phyloP scores from a whole-genome alignment of 352 stramenopile species.

The Pythium diclinum region DNA sequence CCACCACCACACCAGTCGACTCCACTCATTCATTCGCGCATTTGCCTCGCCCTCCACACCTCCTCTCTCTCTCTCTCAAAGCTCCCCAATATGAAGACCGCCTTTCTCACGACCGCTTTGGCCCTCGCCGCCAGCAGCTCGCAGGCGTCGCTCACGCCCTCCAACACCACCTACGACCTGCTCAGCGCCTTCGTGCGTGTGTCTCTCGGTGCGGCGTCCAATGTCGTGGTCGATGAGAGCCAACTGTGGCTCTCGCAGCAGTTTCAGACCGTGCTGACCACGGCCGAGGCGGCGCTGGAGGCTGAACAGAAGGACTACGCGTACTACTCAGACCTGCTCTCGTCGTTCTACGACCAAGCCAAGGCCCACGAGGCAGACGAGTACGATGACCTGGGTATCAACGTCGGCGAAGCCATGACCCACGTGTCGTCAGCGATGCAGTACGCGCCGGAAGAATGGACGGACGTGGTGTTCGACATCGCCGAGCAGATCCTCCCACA shows the following conservation, averaged over 20 bases:
- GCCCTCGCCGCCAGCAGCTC: no score
- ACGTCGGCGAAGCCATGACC: neutral
- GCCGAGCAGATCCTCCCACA: neutral
- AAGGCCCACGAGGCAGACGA: neutral
- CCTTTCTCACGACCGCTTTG: no score
- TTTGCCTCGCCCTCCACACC: no score
- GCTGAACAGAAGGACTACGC: neutral
- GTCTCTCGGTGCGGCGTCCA: slow-evolving; percentile 2
- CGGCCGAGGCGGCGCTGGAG: neutral
- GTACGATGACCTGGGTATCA: neutral
- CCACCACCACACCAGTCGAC: no score
- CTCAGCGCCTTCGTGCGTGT: neutral
- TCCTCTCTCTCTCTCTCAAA: no score
- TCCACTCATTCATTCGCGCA: no score
- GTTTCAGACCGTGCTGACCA: neutral
- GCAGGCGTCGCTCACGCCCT: slow-evolving; percentile 1
- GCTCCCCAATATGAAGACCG: no score
- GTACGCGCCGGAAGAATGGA: neutral
- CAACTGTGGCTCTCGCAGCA: slow-evolving; percentile 3
- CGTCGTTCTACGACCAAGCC: neutral
- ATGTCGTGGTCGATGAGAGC: neutral
- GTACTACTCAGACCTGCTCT: slow-evolving; percentile 10
- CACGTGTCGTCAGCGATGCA: slow-evolving; percentile 3
- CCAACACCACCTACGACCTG: slow-evolving; percentile 11
- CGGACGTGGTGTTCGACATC: slow-evolving; percentile 17